Conservation (phyloP, 2,329 filamentous ascomycete species). For the Xylaria sp. region DNA sequence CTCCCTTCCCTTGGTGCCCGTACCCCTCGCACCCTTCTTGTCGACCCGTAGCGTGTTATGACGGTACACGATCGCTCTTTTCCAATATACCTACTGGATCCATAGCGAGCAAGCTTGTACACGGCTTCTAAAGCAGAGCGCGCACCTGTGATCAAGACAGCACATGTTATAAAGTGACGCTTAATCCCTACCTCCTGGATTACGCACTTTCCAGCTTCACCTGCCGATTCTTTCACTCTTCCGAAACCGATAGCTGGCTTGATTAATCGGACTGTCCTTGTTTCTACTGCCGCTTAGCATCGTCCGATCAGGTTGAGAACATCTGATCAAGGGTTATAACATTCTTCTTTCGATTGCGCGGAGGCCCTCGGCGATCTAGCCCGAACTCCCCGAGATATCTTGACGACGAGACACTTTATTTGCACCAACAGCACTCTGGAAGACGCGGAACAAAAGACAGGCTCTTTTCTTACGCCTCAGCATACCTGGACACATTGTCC, state of each 20-base stretch:
- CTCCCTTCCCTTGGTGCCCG: conserved; percentile 9
- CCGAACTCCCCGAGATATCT: conserved; percentile 13
- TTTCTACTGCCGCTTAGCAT: conserved; percentile 7
- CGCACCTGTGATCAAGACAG: not conserved
- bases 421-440: conserved; percentile 9
- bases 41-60: conserved; percentile 8
- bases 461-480: conserved; percentile 6
- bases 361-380: conserved; percentile 23
- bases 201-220: conserved; percentile 6
- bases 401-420: conserved; percentile 18
- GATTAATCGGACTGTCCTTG: conserved; percentile 4
- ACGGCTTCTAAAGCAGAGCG: conserved; percentile 3
- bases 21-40: conserved; percentile 16
- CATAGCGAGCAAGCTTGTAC: conserved; percentile 2
- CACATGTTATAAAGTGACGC: not conserved
- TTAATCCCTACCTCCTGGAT: conserved; percentile 4
- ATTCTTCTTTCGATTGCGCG: not conserved
- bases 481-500: not conserved
- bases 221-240: conserved; percentile 18
- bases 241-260: conserved; percentile 1
- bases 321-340: conserved; percentile 11
- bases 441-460: not conserved
- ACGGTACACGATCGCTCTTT: conserved; percentile 18
- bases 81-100: not conserved
- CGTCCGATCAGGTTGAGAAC: conserved; percentile 11